Evolutionary conservation across 768 basidiomycete species (phyloP).

Genomic region (Tephrocybe sp.): DNA sequence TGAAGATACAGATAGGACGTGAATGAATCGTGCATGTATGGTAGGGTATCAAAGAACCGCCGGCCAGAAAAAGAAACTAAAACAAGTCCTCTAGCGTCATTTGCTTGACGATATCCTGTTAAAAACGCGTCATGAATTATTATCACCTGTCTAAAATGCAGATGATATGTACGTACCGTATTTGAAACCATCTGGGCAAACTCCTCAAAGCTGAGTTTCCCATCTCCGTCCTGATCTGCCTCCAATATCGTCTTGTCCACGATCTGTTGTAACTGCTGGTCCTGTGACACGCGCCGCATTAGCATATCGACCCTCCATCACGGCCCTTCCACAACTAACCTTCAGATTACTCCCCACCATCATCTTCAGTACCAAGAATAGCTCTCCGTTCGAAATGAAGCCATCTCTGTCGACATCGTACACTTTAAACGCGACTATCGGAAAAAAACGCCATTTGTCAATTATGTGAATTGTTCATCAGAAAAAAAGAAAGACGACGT

Average conservation of each 20-base stretch:
- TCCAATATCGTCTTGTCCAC: slow-evolving; percentile 99
- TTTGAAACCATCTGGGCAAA: slow-evolving; percentile 96
- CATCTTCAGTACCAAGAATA: slow-evolving; percentile 99
- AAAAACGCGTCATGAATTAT: background rate
- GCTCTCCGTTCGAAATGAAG: slow-evolving; percentile 96
- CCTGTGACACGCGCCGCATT: slow-evolving; percentile 44
- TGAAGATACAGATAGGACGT: slow-evolving; percentile 5
- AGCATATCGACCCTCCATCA: slow-evolving; percentile 8
- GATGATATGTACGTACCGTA: slow-evolving; percentile 57
- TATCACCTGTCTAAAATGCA: background rate
- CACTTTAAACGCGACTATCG: slow-evolving; percentile 96
- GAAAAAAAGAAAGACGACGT: slow-evolving; percentile 29
- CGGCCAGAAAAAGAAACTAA: slow-evolving; percentile 31
- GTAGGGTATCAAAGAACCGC: slow-evolving; percentile 9
- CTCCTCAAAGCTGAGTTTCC: slow-evolving; percentile 96
- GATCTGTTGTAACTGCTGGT: slow-evolving; percentile 98
- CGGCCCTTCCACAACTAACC: slow-evolving; percentile 39
- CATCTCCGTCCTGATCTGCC: slow-evolving; percentile 97
- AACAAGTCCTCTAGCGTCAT: slow-evolving; percentile 97
- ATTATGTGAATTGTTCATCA: background rate
- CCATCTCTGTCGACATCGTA: slow-evolving; percentile 99
- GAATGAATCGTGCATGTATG: slow-evolving; percentile 3
- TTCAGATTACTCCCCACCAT: slow-evolving; percentile 99
- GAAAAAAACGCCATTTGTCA: slow-evolving; percentile 2
- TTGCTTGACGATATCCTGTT: slow-evolving; percentile 97